Evolutionary conservation across 1,284 basidiomycete species (phyloP).

Genomic region (Ceratobasidium papillatum): DNA sequence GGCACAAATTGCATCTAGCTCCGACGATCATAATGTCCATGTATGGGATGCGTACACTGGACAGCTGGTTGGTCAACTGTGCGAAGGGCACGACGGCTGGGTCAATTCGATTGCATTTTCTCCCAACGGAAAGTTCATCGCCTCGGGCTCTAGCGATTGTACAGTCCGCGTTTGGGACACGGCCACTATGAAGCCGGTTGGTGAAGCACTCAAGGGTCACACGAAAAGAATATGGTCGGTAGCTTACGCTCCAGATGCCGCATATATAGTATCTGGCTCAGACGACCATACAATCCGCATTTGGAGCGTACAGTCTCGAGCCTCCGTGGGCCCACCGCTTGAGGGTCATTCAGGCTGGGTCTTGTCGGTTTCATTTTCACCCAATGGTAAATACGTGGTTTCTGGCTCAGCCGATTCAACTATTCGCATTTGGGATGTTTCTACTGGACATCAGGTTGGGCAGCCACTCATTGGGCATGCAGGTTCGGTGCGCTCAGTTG

Average conservation of each 20-base stretch:
- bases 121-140: no score
- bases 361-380: slow-evolving; percentile 6
- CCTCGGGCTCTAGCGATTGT: no score
- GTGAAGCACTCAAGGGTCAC: neutral
- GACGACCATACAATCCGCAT: neutral
- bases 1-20: no score
- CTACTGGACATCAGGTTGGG: neutral
- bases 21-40: no score
- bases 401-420: neutral
- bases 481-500: neutral
- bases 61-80: no score
- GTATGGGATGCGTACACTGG: no score
- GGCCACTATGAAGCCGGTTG: no score
- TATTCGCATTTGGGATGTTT: neutral
- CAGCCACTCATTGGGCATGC: neutral
- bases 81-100: no score
- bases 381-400: neutral
- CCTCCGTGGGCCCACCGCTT: neutral
- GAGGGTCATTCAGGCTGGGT: neutral
- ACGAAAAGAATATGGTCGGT: no score
- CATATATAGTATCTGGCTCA: slow-evolving; percentile 2
- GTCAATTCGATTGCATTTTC: no score
- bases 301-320: neutral
- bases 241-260: slow-evolving; percentile 16
- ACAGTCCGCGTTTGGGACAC: no score